Evolutionary conservation across 2,329 filamentous ascomycete species (phyloP).

Genomic region (Colletotrichum tofieldiae): DNA sequence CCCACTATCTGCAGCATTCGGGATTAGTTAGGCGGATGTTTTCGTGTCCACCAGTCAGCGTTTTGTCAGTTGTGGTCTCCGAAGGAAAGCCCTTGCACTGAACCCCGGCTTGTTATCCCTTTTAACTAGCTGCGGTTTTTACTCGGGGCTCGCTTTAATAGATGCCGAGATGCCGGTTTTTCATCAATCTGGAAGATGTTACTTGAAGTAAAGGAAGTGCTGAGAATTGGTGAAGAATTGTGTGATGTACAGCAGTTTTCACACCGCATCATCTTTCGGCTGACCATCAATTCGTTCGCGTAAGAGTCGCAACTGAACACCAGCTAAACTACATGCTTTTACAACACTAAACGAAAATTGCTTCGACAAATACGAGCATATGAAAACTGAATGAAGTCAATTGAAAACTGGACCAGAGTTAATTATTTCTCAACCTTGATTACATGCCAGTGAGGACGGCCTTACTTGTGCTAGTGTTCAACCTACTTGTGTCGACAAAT

Average conservation of each 20-base stretch:
- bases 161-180: background rate
- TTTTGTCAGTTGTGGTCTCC: too few relatives aligned
- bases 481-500: background rate
- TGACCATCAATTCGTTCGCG: too few relatives aligned
- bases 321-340: background rate
- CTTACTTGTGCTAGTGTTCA: background rate
- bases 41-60: conserved; percentile 25
- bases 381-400: background rate
- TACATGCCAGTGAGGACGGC: background rate
- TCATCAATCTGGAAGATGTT: background rate
- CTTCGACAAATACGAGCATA: background rate
- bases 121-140: background rate
- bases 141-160: conserved; percentile 11
- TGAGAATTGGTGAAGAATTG: too few relatives aligned
- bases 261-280: too few relatives aligned
- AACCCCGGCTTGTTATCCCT: background rate
- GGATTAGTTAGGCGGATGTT: conserved; percentile 3
- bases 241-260: background rate
- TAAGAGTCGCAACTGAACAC: background rate
- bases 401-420: background rate
- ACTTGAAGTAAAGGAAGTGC: too few relatives aligned
- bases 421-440: background rate
- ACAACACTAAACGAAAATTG: background rate
- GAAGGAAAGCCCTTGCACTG: background rate
- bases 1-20: background rate